phyloP scores from a whole-genome alignment of 140 eudicot species.

The Oenanthe javanica region DNA sequence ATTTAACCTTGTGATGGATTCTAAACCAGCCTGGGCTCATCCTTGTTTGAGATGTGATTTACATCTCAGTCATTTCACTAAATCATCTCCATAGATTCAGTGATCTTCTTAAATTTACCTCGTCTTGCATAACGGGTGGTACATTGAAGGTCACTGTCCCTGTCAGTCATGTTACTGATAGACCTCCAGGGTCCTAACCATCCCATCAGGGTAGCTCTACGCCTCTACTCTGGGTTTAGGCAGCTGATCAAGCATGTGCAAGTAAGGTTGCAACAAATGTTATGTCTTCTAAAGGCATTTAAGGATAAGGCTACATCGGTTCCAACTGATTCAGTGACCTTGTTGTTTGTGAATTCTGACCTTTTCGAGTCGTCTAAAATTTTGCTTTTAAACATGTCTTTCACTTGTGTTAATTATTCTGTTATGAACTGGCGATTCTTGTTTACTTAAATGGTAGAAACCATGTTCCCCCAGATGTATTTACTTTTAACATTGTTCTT shows the following conservation, averaged over 20 bases:
- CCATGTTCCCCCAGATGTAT: background rate
- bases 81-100: background rate
- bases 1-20: background rate
- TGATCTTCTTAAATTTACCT: background rate
- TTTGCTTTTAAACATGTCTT: background rate
- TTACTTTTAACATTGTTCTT: background rate
- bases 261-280: background rate
- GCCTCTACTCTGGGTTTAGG: background rate
- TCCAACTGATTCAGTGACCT: background rate
- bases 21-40: background rate
- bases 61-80: background rate
- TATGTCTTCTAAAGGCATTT: background rate
- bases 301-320: background rate
- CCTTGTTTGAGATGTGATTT: background rate
- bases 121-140: background rate
- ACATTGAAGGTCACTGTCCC: background rate
- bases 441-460: background rate
- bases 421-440: background rate
- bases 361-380: background rate
- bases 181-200: background rate
- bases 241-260: background rate
- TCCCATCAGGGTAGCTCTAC: background rate
- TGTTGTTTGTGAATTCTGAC: background rate
- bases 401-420: background rate
- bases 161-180: background rate